A percentile compares a stretch with the other conserved stretches of the same genome.
These are phyloP conservation scores for Phyllosticta paracitricarpa DNA, from an alignment of 2,329 filamentous ascomycete genomes.

Conservation along the genomic window DNA sequence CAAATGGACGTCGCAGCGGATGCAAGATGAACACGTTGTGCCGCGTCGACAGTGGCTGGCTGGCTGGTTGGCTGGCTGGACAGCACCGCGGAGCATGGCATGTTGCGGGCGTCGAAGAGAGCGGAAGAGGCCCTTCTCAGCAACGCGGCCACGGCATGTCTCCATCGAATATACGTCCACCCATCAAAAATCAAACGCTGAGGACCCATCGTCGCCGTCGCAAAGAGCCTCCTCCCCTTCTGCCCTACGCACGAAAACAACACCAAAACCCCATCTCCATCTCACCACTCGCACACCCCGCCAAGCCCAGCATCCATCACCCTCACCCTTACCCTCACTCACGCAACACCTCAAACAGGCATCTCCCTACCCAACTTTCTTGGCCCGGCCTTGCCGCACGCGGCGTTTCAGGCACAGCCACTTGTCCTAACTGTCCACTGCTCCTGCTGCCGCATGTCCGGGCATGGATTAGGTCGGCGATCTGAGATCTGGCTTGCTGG, in stretches of 20 bases:
- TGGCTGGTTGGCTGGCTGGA: neutral
- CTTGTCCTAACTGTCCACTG: too few species aligned
- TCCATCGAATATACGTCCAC: too few species aligned
- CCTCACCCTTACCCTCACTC: too few species aligned
- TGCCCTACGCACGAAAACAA: too few species aligned
- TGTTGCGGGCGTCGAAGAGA: neutral
- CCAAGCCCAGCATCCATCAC: too few species aligned
- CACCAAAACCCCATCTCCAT: too few species aligned
- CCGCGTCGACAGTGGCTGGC: neutral
- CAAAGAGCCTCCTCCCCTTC: neutral
- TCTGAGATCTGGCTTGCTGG: too few species aligned
- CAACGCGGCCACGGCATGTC: too few species aligned
- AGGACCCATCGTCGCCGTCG: neutral
- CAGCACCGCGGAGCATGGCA: neutral
- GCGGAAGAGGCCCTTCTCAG: too few species aligned
- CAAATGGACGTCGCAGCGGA: neutral
- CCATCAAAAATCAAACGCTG: neutral
- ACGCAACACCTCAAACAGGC: neutral
- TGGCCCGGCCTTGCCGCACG: neutral
- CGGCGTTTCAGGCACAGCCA: neutral
- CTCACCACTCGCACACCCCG: too few species aligned
- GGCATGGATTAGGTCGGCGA: too few species aligned
- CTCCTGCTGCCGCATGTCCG: too few species aligned
- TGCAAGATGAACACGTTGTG: neutral
- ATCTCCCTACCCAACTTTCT: neutral